Percentiles rank a stretch among this genome's conserved stretches.
Evolutionary conservation across 345 rosid species (phyloP).

Genomic region (Lepidium aucheri): DNA sequence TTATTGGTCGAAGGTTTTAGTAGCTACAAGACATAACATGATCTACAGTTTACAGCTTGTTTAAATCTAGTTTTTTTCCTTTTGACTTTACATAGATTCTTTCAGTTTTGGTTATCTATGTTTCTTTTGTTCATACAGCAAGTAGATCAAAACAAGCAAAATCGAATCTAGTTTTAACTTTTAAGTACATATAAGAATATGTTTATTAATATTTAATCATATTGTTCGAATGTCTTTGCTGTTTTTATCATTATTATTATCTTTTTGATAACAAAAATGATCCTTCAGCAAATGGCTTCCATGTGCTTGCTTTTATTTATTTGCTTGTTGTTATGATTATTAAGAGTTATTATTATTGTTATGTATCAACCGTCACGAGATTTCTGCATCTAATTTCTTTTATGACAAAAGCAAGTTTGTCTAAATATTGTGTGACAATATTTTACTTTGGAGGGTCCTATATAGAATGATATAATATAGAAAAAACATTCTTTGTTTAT

Average conservation of each 20-base stretch:
- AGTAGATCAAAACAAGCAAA: slow-evolving; percentile 14
- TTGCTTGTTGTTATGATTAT: slow-evolving; percentile 10
- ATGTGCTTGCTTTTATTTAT: slow-evolving; percentile 21
- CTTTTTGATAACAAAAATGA: slow-evolving; percentile 17
- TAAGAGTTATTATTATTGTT: background rate
- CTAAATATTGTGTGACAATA: background rate
- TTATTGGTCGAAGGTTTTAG: slow-evolving; percentile 19
- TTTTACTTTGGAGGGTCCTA: background rate
- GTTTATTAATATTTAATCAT: background rate
- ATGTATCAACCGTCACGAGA: slow-evolving; percentile 11
- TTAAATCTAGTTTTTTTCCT: background rate
- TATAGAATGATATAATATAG: background rate
- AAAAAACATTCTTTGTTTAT: background rate
- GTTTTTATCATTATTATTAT: slow-evolving; percentile 22
- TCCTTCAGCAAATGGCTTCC: slow-evolving; percentile 24
- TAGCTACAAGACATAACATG: slow-evolving; percentile 26
- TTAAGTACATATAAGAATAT: background rate
- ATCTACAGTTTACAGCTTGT: slow-evolving; percentile 22
- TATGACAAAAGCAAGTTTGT: slow-evolving; percentile 6
- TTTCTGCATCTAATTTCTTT: slow-evolving; percentile 13
- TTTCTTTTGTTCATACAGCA: slow-evolving; percentile 22
- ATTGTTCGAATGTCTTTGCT: slow-evolving; percentile 19
- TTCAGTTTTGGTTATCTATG: slow-evolving; percentile 3
- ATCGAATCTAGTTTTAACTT: slow-evolving; percentile 26
- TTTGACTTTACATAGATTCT: slow-evolving; percentile 24